phyloP scores from a whole-genome alignment of 495 filamentous ascomycete genomes.

The Tetracladium marchalianum region DNA sequence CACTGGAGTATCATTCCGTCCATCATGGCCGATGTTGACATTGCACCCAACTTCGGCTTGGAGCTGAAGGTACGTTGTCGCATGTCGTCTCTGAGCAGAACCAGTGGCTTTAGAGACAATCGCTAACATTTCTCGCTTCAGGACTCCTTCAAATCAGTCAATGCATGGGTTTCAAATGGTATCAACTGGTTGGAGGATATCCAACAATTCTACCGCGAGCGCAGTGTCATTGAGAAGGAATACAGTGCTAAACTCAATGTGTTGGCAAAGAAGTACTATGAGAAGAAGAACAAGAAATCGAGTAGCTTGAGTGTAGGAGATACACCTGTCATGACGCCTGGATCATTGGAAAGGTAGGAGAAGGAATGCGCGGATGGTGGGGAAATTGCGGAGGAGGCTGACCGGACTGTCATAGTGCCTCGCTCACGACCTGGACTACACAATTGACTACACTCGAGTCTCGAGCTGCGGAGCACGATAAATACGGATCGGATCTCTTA shows the following conservation, averaged over 20 bases:
- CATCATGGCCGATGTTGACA: constrained; percentile 65
- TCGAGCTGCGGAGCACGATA: constrained; percentile 83
- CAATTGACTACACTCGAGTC: constrained; percentile 83
- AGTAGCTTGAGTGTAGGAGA: constrained; percentile 89
- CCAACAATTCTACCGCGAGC: constrained; percentile 92
- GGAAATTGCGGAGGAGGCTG: constrained; percentile 5
- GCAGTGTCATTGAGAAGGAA: constrained; percentile 90
- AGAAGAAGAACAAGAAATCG: constrained; percentile 89
- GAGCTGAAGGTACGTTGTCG: constrained; percentile 68
- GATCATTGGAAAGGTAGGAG: constrained; percentile 75
- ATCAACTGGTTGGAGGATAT: constrained; percentile 95
- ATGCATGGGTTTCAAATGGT: constrained; percentile 79
- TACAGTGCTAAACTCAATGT: constrained; percentile 79
- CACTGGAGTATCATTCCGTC: not conserved
- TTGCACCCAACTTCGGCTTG: constrained; percentile 71
- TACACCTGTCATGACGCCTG: constrained; percentile 83
- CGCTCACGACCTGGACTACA: constrained; percentile 91
- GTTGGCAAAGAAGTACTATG: constrained; percentile 89
- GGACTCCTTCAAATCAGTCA: constrained; percentile 94
- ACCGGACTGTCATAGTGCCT: constrained; percentile 46
- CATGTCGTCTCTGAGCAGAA: not conserved
- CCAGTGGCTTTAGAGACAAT: not conserved
- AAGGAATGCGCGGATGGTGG: not conserved
- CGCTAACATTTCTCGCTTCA: constrained; percentile 2
- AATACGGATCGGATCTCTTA: constrained; percentile 65